Percentiles rank a stretch among this genome's conserved stretches.
phyloP scores from a whole-genome alignment of 2,329 filamentous ascomycete species.

The Microdochium trichocladiopsis region DNA sequence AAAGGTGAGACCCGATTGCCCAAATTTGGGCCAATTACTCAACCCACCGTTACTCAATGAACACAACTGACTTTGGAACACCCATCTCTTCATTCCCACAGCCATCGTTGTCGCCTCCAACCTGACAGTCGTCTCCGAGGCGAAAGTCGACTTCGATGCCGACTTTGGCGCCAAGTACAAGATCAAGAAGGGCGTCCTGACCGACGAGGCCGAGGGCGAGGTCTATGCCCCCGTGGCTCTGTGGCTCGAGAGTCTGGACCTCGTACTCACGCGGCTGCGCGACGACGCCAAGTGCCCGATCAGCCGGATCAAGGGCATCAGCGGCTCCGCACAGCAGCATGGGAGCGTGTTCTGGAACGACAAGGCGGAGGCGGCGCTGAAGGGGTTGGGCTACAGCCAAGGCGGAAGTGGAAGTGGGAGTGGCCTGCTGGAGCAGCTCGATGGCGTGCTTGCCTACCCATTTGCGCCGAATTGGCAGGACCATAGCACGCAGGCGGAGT shows the following conservation, averaged over 20 bases:
- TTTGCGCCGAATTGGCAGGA: conserved; percentile 98
- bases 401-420: conserved; percentile 23
- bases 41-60: too few species aligned
- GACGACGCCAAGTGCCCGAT: conserved; percentile 66
- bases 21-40: too few species aligned
- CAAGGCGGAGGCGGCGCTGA: conserved; percentile 59
- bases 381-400: conserved; percentile 48
- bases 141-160: conserved; percentile 91
- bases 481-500: conserved; percentile 86
- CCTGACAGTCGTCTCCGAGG: conserved; percentile 73
- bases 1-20: conserved; percentile 55
- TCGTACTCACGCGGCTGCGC: conserved; percentile 65
- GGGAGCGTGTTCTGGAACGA: conserved; percentile 91
- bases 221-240: conserved; percentile 89
- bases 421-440: conserved; percentile 66
- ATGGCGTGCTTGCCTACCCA: conserved; percentile 69
- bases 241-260: conserved; percentile 90
- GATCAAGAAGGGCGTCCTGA: conserved; percentile 81
- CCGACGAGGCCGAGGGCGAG: conserved; percentile 75
- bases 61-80: not conserved
- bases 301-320: conserved; percentile 68
- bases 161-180: conserved; percentile 69
- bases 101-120: conserved; percentile 78
- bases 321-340: conserved; percentile 93
- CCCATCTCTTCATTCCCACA: conserved; percentile 23